These are phyloP conservation scores for Pseudopithomyces chartarum DNA, from an alignment of 2,329 filamentous ascomycete genomes.

Conservation along the genomic window DNA sequence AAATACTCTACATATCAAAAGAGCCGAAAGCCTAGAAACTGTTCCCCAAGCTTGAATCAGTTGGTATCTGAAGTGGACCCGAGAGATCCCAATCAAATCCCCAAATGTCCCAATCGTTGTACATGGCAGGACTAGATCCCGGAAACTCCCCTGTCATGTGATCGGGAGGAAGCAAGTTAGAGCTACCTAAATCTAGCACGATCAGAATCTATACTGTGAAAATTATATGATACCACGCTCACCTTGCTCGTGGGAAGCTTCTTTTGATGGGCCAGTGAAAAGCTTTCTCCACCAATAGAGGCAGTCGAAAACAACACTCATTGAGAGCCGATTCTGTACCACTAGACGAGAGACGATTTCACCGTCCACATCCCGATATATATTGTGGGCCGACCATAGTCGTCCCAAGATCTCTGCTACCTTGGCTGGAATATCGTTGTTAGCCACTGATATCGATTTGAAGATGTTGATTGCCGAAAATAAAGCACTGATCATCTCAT, in stretches of 20 bases:
- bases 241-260: not conserved
- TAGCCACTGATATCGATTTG: not conserved
- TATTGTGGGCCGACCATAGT: not conserved
- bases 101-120: not conserved
- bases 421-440: constrained; percentile 1
- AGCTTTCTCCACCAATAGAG: not conserved
- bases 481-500: not conserved
- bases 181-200: not conserved
- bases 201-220: not conserved
- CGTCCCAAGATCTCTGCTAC: not conserved
- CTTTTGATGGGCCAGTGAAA: not conserved
- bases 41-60: not conserved
- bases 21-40: not conserved
- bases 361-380: not conserved
- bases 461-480: not conserved
- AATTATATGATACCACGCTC: not conserved
- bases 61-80: not conserved
- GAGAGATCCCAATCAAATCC: not conserved
- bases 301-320: not conserved
- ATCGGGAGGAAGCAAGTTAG: not conserved
- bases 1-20: not conserved
- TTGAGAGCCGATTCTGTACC: not conserved
- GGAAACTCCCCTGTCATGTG: not conserved
- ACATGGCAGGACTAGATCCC: not conserved
- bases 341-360: not conserved